phyloP scores from a whole-genome alignment of 2,329 filamentous ascomycete genomes.

The Ophiosphaerella herpotricha region DNA sequence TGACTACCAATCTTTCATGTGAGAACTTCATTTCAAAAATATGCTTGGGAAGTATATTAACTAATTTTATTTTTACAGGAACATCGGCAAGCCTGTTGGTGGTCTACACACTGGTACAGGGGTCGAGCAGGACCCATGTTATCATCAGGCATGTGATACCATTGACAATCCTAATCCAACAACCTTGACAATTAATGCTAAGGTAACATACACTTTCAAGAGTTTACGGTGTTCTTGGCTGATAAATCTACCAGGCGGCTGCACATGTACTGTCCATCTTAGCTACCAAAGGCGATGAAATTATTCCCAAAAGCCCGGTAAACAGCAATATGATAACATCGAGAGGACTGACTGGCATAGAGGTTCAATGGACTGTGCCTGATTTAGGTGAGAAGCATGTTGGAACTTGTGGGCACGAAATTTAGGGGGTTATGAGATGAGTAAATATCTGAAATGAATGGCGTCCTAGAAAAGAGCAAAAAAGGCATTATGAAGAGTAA shows the following conservation, averaged over 20 bases:
- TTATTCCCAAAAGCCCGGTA: conserved; percentile 42
- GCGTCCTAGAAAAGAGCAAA: neutral
- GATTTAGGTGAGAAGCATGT: conserved; percentile 36
- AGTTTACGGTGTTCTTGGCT: conserved; percentile 2
- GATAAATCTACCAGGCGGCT: conserved; percentile 26
- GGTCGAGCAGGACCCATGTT: conserved; percentile 46
- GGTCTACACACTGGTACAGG: conserved; percentile 49
- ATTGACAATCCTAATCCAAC: conserved; percentile 45
- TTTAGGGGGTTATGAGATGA: conserved; percentile 12
- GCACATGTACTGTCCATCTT: conserved; percentile 43
- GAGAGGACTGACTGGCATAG: conserved; percentile 32
- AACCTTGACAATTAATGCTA: conserved; percentile 45
- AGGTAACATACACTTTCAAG: conserved; percentile 32
- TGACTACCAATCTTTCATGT: conserved; percentile 48
- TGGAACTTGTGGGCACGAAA: conserved; percentile 37
- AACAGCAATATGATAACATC: conserved; percentile 37
- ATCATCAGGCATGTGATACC: conserved; percentile 47
- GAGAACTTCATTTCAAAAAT: too few relatives aligned
- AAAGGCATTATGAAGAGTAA: neutral
- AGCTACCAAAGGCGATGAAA: conserved; percentile 34
- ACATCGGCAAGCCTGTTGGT: conserved; percentile 47
- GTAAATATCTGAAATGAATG: neutral
- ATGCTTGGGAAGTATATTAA: too few relatives aligned
- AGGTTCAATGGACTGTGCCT: conserved; percentile 36
- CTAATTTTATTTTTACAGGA: neutral